phyloP scores from a whole-genome alignment of 164 flowering plant species.

The Protea cynaroides region DNA sequence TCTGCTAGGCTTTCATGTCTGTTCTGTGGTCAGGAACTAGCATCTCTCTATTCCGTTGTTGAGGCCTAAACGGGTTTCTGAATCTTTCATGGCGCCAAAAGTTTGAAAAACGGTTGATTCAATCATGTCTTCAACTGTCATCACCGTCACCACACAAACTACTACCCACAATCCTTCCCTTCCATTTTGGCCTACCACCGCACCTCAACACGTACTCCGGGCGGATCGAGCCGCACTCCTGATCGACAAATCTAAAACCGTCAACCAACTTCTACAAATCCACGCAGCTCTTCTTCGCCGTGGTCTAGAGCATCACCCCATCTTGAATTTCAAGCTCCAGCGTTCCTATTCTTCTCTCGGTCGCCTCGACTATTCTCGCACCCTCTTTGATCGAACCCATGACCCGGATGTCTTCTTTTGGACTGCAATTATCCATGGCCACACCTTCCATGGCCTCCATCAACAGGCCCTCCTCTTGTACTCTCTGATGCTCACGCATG shows the following conservation, averaged over 20 bases:
- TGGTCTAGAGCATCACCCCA: constrained; percentile 17
- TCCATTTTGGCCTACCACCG: neutral
- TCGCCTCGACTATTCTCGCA: neutral
- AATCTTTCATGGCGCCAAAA: neutral
- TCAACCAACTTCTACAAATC: neutral
- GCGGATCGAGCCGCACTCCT: neutral
- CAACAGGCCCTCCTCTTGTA: constrained; percentile 32
- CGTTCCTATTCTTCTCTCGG: constrained; percentile 22
- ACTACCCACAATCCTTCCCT: neutral
- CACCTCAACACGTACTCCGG: neutral
- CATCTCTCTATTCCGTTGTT: too few relatives aligned
- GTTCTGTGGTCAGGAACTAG: too few relatives aligned
- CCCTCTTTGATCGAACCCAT: neutral
- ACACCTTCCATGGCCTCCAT: constrained; percentile 21
- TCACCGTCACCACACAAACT: neutral
- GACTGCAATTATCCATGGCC: constrained; percentile 28
- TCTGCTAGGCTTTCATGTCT: too few relatives aligned
- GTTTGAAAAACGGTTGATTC: neutral
- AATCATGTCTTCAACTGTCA: neutral
- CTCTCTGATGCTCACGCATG: constrained; percentile 30
- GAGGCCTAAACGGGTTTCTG: neutral
- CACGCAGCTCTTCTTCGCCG: neutral
- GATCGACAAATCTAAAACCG: neutral
- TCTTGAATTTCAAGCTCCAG: constrained; percentile 54
- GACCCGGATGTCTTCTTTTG: neutral